A percentile compares a stretch with the other conserved stretches of the same genome.
phyloP scores from a whole-genome alignment of 2,329 filamentous ascomycete species.

The Trichophyton benhamiae region DNA sequence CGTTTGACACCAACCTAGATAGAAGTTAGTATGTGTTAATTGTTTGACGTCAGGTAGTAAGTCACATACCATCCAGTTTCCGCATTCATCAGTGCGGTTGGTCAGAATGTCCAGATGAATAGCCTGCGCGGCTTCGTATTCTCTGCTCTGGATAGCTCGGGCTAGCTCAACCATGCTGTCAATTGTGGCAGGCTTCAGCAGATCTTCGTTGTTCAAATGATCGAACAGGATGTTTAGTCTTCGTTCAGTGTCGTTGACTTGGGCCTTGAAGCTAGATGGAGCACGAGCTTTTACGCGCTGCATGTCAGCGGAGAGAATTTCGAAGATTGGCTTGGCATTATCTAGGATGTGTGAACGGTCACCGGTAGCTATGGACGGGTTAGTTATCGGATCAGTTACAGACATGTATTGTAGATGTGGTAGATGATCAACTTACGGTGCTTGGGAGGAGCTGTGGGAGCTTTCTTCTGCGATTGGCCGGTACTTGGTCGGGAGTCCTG shows the following conservation, averaged over 20 bases:
- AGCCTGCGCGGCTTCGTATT: conserved; percentile 55
- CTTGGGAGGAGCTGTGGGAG: conserved; percentile 45
- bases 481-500: conserved; percentile 39
- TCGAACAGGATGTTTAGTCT: conserved; percentile 89
- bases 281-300: conserved; percentile 76
- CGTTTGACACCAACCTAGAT: conserved; percentile 60
- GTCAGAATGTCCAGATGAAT: conserved; percentile 65
- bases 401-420: neutral
- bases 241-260: conserved; percentile 91
- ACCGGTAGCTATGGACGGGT: conserved; percentile 43
- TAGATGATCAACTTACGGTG: conserved; percentile 46
- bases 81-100: conserved; percentile 67
- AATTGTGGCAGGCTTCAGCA: conserved; percentile 62
- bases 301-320: conserved; percentile 73
- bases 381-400: conserved; percentile 15
- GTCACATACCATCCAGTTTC: conserved; percentile 69
- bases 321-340: conserved; percentile 62
- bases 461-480: conserved; percentile 38
- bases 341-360: conserved; percentile 82
- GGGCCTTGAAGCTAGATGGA: conserved; percentile 70
- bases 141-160: conserved; percentile 52
- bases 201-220: conserved; percentile 88
- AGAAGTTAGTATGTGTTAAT: neutral
- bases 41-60: neutral
- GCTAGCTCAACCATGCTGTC: conserved; percentile 41